These are phyloP conservation scores for Vaccinium macrocarpon DNA, from an alignment of 148 eudicot genomes.

Conservation along the genomic window DNA sequence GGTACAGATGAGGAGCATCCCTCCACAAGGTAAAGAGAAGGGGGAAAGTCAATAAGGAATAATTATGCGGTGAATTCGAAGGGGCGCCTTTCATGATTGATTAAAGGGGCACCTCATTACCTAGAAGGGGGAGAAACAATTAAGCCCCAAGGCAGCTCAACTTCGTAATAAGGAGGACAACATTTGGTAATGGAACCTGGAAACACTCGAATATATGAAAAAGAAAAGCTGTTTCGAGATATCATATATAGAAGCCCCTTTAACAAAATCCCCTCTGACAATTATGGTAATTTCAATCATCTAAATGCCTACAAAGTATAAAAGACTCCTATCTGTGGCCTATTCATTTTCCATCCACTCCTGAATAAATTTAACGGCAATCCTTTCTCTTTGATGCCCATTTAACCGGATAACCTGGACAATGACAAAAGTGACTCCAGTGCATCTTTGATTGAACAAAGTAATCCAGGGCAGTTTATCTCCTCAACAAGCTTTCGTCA, in stretches of 20 bases:
- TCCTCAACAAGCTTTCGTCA: neutral
- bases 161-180: neutral
- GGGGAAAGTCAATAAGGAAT: neutral
- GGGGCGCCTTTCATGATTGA: neutral
- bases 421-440: neutral
- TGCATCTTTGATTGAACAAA: neutral
- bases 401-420: neutral
- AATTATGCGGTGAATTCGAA: neutral
- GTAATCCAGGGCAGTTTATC: slow-evolving; percentile 2
- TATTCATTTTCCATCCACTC: neutral
- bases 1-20: neutral
- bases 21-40: neutral
- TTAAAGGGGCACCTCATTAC: neutral
- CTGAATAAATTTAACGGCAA: neutral
- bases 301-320: neutral
- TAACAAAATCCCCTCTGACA: slow-evolving; percentile 2
- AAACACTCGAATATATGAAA: neutral
- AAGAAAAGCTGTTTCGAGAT: neutral
- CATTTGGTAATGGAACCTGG: neutral
- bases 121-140: neutral
- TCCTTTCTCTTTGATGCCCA: neutral
- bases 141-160: neutral
- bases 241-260: neutral
- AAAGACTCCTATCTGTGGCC: neutral
- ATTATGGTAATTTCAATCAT: neutral